Evolutionary conservation across 106 monocot genomes (phyloP).

Genomic region (Apostasia ramifera): DNA sequence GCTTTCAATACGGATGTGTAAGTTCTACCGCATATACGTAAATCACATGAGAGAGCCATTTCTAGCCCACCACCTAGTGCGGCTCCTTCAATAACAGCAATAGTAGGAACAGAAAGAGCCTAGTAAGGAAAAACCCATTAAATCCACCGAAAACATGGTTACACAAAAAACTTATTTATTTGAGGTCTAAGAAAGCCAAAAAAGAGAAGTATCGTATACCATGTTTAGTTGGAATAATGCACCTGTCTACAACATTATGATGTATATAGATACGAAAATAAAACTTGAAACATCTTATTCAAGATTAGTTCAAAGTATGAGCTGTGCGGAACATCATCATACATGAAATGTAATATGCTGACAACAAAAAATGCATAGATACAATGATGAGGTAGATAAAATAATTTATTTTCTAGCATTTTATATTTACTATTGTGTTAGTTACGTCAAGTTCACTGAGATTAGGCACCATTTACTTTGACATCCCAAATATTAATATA

Average conservation of each 20-base stretch:
- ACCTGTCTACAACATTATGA: neutral
- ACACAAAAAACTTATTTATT: neutral
- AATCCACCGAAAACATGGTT: neutral
- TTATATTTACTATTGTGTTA: no score
- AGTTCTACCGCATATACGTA: slow-evolving; percentile 82
- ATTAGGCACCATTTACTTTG: no score
- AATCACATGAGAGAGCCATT: slow-evolving; percentile 89
- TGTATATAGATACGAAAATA: neutral
- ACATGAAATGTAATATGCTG: no score
- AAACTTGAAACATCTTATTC: neutral
- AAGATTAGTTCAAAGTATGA: neutral
- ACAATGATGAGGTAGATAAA: no score
- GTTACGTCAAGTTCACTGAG: no score
- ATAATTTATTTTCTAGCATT: no score
- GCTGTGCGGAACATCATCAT: neutral
- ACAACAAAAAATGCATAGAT: no score
- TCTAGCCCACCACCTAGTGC: slow-evolving; percentile 95
- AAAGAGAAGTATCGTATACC: no score
- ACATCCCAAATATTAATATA: no score
- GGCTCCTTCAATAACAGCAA: slow-evolving; percentile 87
- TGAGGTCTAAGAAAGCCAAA: no score
- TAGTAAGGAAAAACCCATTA: slow-evolving; percentile 9
- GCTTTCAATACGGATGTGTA: neutral
- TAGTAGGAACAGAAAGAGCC: slow-evolving; percentile 80
- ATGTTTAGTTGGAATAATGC: no score